Conservation (phyloP, 2,329 filamentous ascomycete genomes). For the Metarhizium rileyi region DNA sequence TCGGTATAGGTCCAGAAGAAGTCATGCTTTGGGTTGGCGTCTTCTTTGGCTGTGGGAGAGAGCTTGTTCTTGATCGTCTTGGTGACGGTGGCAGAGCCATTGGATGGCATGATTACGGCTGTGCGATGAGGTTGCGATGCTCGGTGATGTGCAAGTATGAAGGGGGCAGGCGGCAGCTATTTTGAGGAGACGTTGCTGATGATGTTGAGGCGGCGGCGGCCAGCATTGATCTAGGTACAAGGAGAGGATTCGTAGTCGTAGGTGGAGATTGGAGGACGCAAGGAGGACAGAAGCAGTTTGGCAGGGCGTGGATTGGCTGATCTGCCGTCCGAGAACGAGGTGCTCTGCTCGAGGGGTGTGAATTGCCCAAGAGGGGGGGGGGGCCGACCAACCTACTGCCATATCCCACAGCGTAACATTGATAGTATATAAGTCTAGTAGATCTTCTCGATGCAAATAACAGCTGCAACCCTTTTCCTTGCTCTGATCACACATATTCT, state of each 20-base stretch:
- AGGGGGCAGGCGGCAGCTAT: background rate
- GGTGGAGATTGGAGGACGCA: background rate
- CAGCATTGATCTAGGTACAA: background rate
- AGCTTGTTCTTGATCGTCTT: conserved; percentile 20
- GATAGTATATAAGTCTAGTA: too few relatives aligned
- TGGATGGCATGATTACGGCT: conserved; percentile 16
- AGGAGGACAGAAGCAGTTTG: too few relatives aligned
- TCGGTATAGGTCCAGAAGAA: conserved; percentile 99
- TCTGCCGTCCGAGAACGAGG: background rate
- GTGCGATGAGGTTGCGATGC: background rate
- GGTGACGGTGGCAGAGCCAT: conserved; percentile 24
- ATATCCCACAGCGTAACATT: too few relatives aligned
- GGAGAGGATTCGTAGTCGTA: background rate
- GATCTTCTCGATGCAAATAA: too few relatives aligned
- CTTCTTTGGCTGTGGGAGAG: conserved; percentile 11
- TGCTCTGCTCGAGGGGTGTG: background rate
- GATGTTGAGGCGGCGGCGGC: background rate
- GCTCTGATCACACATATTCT: too few relatives aligned
- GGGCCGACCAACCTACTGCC: too few relatives aligned
- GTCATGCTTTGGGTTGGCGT: conserved; percentile 26
- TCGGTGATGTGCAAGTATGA: background rate
- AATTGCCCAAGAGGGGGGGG: too few relatives aligned
- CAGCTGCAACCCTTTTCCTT: too few relatives aligned
- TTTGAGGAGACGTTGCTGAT: background rate
- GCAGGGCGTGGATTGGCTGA: background rate